A percentile compares a stretch with the other conserved stretches of the same genome.
phyloP scores from a whole-genome alignment of 805 yeast genomes.

The Cyberlindnera mycetangii region DNA sequence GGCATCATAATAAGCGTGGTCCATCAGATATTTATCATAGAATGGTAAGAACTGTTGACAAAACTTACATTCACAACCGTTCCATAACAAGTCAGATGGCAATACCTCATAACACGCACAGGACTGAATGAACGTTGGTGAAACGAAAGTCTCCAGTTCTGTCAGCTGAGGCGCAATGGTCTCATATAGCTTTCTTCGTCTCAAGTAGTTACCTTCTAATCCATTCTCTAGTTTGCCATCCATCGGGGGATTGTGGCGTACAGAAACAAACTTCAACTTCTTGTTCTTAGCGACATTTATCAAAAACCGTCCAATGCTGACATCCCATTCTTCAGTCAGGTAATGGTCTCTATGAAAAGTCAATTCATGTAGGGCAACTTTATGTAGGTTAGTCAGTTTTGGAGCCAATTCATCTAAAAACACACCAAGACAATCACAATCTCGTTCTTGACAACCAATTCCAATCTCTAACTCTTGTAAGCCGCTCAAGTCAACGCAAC shows the following conservation, averaged over 20 bases:
- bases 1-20: slow-evolving; percentile 57
- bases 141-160: slow-evolving; percentile 42
- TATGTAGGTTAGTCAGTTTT: slow-evolving; percentile 23
- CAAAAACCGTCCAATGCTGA: slow-evolving; percentile 42
- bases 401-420: slow-evolving; percentile 40
- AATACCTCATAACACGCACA: slow-evolving; percentile 68
- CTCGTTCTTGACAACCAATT: slow-evolving; percentile 50
- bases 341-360: slow-evolving; percentile 41
- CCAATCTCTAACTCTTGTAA: slow-evolving; percentile 46
- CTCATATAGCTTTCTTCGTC: slow-evolving; percentile 53
- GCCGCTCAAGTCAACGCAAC: slow-evolving; percentile 29
- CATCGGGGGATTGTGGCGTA: slow-evolving; percentile 57
- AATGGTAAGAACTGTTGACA: slow-evolving; percentile 47
- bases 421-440: slow-evolving; percentile 43
- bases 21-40: slow-evolving; percentile 59
- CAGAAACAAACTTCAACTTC: slow-evolving; percentile 40
- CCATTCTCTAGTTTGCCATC: slow-evolving; percentile 61
- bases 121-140: slow-evolving; percentile 59
- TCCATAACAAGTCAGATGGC: slow-evolving; percentile 71
- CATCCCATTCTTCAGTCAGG: slow-evolving; percentile 54
- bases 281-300: slow-evolving; percentile 29
- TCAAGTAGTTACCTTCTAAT: slow-evolving; percentile 67
- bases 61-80: slow-evolving; percentile 65
- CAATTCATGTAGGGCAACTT: slow-evolving; percentile 33
- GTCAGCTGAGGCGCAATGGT: slow-evolving; percentile 44